Conservation (phyloP, 306 rosid species). For the Acacia acuminata region DNA sequence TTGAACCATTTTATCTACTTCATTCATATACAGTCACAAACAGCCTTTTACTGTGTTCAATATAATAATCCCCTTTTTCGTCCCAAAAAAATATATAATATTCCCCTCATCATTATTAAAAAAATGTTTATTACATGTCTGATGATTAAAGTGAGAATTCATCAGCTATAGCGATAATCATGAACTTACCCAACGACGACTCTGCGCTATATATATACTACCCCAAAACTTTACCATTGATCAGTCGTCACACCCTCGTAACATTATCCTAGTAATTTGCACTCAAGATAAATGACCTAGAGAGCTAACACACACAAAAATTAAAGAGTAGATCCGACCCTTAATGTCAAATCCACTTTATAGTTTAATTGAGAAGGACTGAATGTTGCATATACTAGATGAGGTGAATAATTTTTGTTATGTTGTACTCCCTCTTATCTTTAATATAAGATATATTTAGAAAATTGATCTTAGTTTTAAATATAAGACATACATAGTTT, state of each 20-base stretch:
- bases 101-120: background rate
- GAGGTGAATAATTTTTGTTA: no score
- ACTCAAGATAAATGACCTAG: no score
- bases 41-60: conserved; percentile 74
- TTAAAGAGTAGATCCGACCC: no score
- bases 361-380: no score
- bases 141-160: conserved; percentile 8
- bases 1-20: conserved; percentile 40
- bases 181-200: background rate
- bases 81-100: no score
- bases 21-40: conserved; percentile 79
- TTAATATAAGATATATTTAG: no score
- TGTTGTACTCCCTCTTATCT: no score
- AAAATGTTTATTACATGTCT: background rate
- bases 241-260: background rate
- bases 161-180: conserved; percentile 15
- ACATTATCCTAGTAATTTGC: background rate
- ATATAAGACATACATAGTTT: no score
- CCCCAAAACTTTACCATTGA: background rate
- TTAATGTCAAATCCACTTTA: no score
- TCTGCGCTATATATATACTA: background rate
- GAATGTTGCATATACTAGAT: no score
- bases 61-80: conserved; percentile 16
- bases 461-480: no score
- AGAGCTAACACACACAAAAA: no score